These are phyloP conservation scores for Moricandia arvensis DNA, from an alignment of 345 rosid species.

Conservation along the genomic window DNA sequence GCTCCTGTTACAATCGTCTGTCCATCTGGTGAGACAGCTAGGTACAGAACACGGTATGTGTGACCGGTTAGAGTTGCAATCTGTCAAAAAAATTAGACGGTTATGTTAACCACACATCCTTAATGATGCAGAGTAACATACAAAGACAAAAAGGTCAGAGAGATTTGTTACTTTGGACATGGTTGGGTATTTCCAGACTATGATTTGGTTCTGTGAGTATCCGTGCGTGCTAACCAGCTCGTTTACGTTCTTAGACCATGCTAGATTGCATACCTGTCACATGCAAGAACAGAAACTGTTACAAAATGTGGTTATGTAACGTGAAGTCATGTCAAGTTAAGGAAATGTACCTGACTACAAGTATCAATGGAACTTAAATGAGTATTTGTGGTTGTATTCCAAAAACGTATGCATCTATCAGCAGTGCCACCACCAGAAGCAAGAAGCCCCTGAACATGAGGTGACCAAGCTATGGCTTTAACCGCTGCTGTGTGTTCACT, in stretches of 20 bases:
- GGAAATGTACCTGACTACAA: conserved; percentile 74
- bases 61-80: conserved; percentile 96
- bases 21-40: conserved; percentile 98
- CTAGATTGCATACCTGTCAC: conserved; percentile 93
- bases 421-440: conserved; percentile 99
- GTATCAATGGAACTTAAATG: conserved; percentile 94
- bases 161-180: conserved; percentile 78
- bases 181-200: conserved; percentile 94
- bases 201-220: conserved; percentile 95
- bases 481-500: conserved; percentile 97
- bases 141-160: not conserved
- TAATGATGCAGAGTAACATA: not conserved
- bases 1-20: conserved; percentile 99
- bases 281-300: not conserved
- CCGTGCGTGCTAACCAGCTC: conserved; percentile 98
- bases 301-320: not conserved
- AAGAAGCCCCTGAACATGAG: conserved; percentile 97
- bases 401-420: conserved; percentile 91
- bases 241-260: conserved; percentile 95
- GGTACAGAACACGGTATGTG: conserved; percentile 88
- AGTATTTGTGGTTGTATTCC: conserved; percentile 93
- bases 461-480: conserved; percentile 99
- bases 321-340: conserved; percentile 18
- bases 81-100: conserved; percentile 39
- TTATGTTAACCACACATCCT: not conserved